Percentiles rank a stretch among this genome's conserved stretches.
These are phyloP conservation scores for Fusarium sp. DNA, from an alignment of 2,329 filamentous ascomycete species.

Conservation along the genomic window DNA sequence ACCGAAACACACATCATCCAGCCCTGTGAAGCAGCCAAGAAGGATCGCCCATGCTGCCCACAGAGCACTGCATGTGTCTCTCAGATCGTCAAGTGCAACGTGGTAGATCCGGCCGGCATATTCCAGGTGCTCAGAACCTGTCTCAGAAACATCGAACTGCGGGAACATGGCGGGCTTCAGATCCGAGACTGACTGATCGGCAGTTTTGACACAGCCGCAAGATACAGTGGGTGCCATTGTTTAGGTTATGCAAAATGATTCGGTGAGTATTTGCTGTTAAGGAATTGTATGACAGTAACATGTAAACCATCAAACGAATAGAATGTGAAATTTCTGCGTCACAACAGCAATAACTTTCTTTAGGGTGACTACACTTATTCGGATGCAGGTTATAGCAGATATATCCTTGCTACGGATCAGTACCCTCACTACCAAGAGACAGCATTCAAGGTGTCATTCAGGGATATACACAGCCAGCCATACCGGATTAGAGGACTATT, in stretches of 20 bases:
- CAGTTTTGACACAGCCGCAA: slow-evolving; percentile 10
- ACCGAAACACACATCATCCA: slow-evolving; percentile 33
- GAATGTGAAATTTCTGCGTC: neutral
- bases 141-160: slow-evolving; percentile 28
- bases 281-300: neutral
- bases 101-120: neutral
- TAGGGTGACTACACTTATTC: neutral
- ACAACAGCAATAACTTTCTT: neutral
- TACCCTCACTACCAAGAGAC: neutral
- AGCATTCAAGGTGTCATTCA: neutral
- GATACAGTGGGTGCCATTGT: slow-evolving; percentile 11
- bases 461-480: neutral
- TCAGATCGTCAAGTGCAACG: neutral
- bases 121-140: neutral
- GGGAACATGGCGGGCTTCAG: slow-evolving; percentile 34
- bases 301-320: neutral
- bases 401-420: slow-evolving; percentile 9
- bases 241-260: neutral
- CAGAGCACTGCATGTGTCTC: slow-evolving; percentile 13
- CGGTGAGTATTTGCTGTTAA: neutral
- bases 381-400: slow-evolving; percentile 18
- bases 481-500: neutral
- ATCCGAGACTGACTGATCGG: slow-evolving; percentile 7
- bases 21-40: slow-evolving; percentile 34
- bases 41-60: slow-evolving; percentile 28